Evolutionary conservation across 2,329 filamentous ascomycete genomes (phyloP).

Genomic region (Nothopassalora personata): DNA sequence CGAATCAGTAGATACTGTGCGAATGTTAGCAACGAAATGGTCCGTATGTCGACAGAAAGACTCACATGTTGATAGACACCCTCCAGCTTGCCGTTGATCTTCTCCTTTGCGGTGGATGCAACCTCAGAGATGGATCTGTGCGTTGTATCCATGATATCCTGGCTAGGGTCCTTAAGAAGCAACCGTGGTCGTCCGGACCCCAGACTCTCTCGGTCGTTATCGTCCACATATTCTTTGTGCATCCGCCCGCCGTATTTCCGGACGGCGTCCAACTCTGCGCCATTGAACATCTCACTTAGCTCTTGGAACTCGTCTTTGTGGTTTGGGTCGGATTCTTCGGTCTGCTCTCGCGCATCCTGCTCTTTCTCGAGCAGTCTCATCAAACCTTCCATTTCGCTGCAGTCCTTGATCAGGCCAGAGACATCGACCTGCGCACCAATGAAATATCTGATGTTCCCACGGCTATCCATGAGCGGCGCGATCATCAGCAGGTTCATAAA

Average conservation of each 20-base stretch:
- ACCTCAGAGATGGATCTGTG: constrained; percentile 12
- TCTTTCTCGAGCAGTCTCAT: constrained; percentile 33
- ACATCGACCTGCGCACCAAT: constrained; percentile 70
- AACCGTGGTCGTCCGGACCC: constrained; percentile 39
- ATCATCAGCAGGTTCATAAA: constrained; percentile 74
- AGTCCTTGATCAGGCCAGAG: constrained; percentile 62
- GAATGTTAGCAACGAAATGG: not conserved
- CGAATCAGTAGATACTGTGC: constrained; percentile 45
- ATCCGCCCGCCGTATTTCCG: constrained; percentile 59
- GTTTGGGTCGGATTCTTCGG: constrained; percentile 31
- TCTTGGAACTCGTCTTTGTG: constrained; percentile 60
- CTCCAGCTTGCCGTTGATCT: constrained; percentile 40
- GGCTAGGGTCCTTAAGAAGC: constrained; percentile 45
- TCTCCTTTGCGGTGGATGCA: constrained; percentile 17
- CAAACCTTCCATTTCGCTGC: constrained; percentile 59
- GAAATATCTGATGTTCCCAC: constrained; percentile 62
- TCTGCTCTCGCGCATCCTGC: constrained; percentile 28
- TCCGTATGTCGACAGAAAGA: not conserved
- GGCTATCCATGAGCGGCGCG: constrained; percentile 64
- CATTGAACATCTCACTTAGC: constrained; percentile 65
- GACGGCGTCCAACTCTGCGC: constrained; percentile 60
- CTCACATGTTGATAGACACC: constrained; percentile 56
- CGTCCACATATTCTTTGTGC: constrained; percentile 50
- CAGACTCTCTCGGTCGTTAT: constrained; percentile 41
- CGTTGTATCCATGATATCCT: constrained; percentile 26